Percentiles rank a stretch among this genome's conserved stretches.
Evolutionary conservation across 257 asterid species (phyloP).

Genomic region (Przewalskia tangutica): DNA sequence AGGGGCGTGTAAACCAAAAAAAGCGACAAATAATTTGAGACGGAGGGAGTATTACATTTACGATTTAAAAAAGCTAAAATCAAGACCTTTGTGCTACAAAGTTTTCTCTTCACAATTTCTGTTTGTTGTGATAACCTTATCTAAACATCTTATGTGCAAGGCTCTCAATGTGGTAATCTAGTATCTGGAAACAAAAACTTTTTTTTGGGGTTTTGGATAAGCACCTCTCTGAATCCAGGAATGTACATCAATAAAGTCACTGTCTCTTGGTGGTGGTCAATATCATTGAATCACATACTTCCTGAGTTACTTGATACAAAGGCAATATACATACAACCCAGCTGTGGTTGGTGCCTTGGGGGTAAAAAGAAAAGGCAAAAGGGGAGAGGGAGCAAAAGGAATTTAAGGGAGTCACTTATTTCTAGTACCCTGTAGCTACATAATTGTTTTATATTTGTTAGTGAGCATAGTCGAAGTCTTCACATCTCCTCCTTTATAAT

Average conservation of each 20-base stretch:
- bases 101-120: not conserved
- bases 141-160: not conserved
- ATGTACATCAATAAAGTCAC: not conserved
- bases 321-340: not conserved
- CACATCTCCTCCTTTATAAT: not conserved
- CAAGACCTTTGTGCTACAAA: not conserved
- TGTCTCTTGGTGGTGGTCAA: not conserved
- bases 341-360: not conserved
- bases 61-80: not conserved
- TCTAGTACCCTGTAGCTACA: not conserved
- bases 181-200: not conserved
- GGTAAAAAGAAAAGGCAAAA: not conserved
- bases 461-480: not conserved
- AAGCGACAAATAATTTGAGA: too few relatives aligned
- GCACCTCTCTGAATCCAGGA: not conserved
- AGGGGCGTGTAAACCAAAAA: too few relatives aligned
- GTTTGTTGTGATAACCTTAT: slow-evolving; percentile 1
- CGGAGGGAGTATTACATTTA: not conserved
- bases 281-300: not conserved
- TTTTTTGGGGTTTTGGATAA: not conserved
- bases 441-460: not conserved
- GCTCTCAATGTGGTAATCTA: not conserved
- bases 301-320: slow-evolving; percentile 4
- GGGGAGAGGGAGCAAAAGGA: not conserved
- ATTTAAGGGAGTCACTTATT: not conserved